phyloP scores from a whole-genome alignment of 176 grass and related monocot genomes.

The Phoenix roebelenii region DNA sequence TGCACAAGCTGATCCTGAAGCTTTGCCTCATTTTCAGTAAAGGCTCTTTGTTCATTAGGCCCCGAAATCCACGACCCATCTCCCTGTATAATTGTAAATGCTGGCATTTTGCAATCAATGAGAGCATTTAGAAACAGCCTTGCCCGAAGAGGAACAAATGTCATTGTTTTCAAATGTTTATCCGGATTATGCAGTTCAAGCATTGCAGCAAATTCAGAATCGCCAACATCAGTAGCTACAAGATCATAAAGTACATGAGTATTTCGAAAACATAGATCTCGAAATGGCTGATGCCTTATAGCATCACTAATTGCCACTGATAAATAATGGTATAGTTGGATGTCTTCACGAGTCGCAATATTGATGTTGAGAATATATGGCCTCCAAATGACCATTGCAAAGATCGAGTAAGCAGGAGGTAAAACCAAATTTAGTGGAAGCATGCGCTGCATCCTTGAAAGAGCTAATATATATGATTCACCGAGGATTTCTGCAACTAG shows the following conservation, averaged over 20 bases:
- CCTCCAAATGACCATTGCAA: slow-evolving; percentile 90
- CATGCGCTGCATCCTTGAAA: slow-evolving; percentile 80
- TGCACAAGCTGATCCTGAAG: slow-evolving; percentile 71
- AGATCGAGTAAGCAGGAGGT: slow-evolving; percentile 82
- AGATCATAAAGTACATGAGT: slow-evolving; percentile 70
- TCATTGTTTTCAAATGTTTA: slow-evolving; percentile 64
- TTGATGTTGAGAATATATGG: slow-evolving; percentile 54
- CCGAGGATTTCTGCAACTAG: slow-evolving; percentile 85
- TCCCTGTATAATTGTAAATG: slow-evolving; percentile 32
- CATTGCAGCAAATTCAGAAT: slow-evolving; percentile 89
- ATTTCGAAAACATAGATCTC: slow-evolving; percentile 79
- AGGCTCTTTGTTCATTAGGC: slow-evolving; percentile 34
- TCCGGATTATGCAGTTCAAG: slow-evolving; percentile 53
- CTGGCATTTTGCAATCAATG: slow-evolving; percentile 72
- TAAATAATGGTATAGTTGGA: slow-evolving; percentile 56
- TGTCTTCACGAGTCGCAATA: slow-evolving; percentile 51
- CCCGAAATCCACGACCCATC: slow-evolving; percentile 57
- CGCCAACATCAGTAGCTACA: slow-evolving; percentile 65
- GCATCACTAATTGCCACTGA: slow-evolving; percentile 58
- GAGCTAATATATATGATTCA: slow-evolving; percentile 71
- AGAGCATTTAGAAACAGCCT: slow-evolving; percentile 84
- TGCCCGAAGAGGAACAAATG: slow-evolving; percentile 81
- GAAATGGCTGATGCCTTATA: slow-evolving; percentile 78
- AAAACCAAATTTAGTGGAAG: slow-evolving; percentile 66
- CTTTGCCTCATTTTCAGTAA: slow-evolving; percentile 49